These are phyloP conservation scores for Goniomonas avonlea DNA, from an alignment of 78 protist species.

Conservation along the genomic window DNA sequence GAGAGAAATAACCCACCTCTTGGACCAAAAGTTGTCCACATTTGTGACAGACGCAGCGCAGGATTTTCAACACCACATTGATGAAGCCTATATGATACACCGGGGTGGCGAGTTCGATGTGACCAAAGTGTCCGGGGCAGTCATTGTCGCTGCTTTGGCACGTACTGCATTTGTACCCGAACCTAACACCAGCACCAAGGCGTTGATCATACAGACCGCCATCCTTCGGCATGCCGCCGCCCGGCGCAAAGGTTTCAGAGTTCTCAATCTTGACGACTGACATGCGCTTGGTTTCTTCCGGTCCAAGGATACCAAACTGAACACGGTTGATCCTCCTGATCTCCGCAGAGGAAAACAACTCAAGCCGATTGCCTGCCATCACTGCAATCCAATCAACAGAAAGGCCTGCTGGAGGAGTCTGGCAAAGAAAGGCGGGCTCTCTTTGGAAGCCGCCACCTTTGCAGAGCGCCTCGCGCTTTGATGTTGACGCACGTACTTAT, in stretches of 20 bases:
- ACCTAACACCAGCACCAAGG: slow-evolving; percentile 1
- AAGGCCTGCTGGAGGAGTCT: too few species aligned
- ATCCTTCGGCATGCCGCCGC: too few species aligned
- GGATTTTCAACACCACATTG: slow-evolving; percentile 41
- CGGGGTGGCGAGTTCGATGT: slow-evolving; percentile 82
- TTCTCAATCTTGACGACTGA: not conserved
- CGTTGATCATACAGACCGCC: too few species aligned
- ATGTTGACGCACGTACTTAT: too few species aligned
- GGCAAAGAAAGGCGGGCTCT: too few species aligned
- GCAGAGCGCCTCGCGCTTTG: too few species aligned
- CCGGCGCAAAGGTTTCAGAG: not conserved
- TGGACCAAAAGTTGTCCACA: slow-evolving; percentile 33
- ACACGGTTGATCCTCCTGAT: not conserved
- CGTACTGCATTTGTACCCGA: slow-evolving; percentile 63
- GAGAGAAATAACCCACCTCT: not conserved
- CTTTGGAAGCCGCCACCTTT: too few species aligned
- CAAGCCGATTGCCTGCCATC: too few species aligned
- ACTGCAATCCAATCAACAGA: too few species aligned
- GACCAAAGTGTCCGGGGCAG: slow-evolving; percentile 99
- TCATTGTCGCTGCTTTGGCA: slow-evolving; percentile 63
- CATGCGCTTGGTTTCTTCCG: not conserved
- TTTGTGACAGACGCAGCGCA: slow-evolving; percentile 81
- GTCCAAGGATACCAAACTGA: not conserved
- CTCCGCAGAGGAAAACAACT: slow-evolving; percentile 1
- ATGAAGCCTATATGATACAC: slow-evolving; percentile 85